phyloP scores from a whole-genome alignment of 2,329 filamentous ascomycete genomes.

The Cladosporium sphaerospermum region DNA sequence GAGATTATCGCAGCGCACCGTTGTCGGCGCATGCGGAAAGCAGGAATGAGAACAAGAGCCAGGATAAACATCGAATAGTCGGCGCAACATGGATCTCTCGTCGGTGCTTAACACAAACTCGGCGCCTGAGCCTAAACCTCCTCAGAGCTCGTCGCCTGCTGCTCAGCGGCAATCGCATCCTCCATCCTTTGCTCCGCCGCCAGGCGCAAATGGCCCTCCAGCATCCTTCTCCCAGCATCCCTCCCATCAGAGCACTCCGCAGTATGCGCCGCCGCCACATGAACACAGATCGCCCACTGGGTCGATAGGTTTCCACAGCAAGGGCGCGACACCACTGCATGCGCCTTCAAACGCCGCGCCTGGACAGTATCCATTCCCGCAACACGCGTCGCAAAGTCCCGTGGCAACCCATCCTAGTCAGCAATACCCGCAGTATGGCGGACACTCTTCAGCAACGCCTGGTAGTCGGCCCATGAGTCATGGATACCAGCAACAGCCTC shows the following conservation, averaged over 20 bases:
- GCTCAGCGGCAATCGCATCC: slow-evolving; percentile 15
- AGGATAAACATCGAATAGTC: background rate
- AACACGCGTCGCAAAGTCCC: slow-evolving; percentile 26
- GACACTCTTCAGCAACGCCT: slow-evolving; percentile 22
- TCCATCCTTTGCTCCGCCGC: slow-evolving; percentile 9
- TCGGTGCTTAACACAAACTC: slow-evolving; percentile 27
- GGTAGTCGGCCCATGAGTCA: slow-evolving; percentile 22
- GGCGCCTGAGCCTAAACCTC: slow-evolving; percentile 20
- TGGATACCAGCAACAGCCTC: slow-evolving; percentile 20
- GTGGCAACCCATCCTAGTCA: slow-evolving; percentile 18
- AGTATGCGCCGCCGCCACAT: slow-evolving; percentile 18
- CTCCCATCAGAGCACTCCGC: slow-evolving; percentile 11
- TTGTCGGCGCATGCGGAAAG: slow-evolving; percentile 1
- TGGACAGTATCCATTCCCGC: slow-evolving; percentile 22
- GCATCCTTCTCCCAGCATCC: slow-evolving; percentile 12
- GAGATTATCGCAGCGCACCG: background rate
- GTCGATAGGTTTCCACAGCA: slow-evolving; percentile 17
- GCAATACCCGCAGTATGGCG: slow-evolving; percentile 16
- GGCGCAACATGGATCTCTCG: slow-evolving; percentile 26
- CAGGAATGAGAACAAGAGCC: slow-evolving; percentile 6
- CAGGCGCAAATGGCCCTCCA: slow-evolving; percentile 12
- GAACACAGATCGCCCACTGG: slow-evolving; percentile 18
- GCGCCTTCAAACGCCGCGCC: slow-evolving; percentile 20
- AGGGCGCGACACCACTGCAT: slow-evolving; percentile 25
- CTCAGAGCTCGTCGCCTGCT: slow-evolving; percentile 16